Evolutionary conservation across 2,329 filamentous ascomycete species (phyloP).

Genomic region (Rugonectria rugulosa): DNA sequence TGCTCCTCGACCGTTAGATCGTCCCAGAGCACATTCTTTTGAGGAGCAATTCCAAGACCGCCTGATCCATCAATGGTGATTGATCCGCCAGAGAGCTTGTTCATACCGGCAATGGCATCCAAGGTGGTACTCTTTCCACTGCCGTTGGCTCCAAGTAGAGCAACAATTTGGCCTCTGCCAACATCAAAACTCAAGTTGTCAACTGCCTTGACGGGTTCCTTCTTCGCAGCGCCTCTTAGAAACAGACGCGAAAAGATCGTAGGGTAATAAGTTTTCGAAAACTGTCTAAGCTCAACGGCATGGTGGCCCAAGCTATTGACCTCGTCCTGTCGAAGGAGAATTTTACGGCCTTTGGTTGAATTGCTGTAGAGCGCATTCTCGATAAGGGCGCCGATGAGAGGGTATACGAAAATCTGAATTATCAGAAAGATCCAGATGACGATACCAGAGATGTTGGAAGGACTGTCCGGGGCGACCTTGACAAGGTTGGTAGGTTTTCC

Average conservation of each 20-base stretch:
- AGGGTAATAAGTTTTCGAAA: conserved; percentile 81
- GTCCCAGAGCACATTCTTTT: conserved; percentile 95
- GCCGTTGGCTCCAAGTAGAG: conserved; percentile 87
- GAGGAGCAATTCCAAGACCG: conserved; percentile 85
- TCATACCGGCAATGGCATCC: conserved; percentile 85
- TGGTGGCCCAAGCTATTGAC: conserved; percentile 42
- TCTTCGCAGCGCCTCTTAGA: conserved; percentile 49
- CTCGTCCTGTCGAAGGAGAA: conserved; percentile 47
- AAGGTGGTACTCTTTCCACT: conserved; percentile 91
- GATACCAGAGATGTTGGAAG: conserved; percentile 76
- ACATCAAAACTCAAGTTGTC: conserved; percentile 75
- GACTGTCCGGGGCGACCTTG: conserved; percentile 67
- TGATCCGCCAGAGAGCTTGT: conserved; percentile 75
- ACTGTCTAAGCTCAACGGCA: conserved; percentile 74
- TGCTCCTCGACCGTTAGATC: conserved; percentile 87
- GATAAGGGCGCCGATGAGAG: conserved; percentile 75
- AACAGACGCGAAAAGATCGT: conserved; percentile 65
- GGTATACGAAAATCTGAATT: conserved; percentile 80
- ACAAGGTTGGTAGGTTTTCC: conserved; percentile 67
- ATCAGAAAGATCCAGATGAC: conserved; percentile 80
- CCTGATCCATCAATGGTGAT: conserved; percentile 82
- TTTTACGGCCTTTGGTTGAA: conserved; percentile 66
- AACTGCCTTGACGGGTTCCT: conserved; percentile 79
- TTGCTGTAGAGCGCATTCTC: conserved; percentile 81
- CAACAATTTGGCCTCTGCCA: conserved; percentile 81